Conservation (phyloP, 1,284 basidiomycete genomes). For the Rhodotorula sp. region DNA sequence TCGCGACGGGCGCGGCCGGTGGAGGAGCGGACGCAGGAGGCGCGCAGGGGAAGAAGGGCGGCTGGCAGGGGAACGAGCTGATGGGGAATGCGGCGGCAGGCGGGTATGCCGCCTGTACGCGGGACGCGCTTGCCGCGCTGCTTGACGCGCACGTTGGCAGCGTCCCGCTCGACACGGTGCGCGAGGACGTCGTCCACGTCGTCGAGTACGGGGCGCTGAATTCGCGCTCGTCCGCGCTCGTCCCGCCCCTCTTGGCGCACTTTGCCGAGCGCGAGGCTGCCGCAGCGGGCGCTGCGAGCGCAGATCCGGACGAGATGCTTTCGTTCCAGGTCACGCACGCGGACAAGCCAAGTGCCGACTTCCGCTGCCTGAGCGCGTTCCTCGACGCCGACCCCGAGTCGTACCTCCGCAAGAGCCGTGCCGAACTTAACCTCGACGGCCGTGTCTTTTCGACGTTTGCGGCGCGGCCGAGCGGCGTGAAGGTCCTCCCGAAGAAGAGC, state of each 20-base stretch:
- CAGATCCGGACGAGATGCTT: slow-evolving; percentile 28
- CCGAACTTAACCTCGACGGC: slow-evolving; percentile 43
- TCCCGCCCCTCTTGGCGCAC: slow-evolving; percentile 48
- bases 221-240: slow-evolving; percentile 46
- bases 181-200: slow-evolving; percentile 46
- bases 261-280: slow-evolving; percentile 37
- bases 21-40: neutral
- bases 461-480: slow-evolving; percentile 49
- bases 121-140: slow-evolving; percentile 47
- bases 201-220: slow-evolving; percentile 53
- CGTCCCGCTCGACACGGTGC: slow-evolving; percentile 43
- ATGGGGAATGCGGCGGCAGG: slow-evolving; percentile 43
- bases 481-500: slow-evolving; percentile 49
- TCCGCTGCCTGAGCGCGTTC: slow-evolving; percentile 48
- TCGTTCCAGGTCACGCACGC: slow-evolving; percentile 51
- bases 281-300: slow-evolving; percentile 14
- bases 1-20: neutral
- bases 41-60: neutral
- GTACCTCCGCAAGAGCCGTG: slow-evolving; percentile 43
- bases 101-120: slow-evolving; percentile 49
- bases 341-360: slow-evolving; percentile 49
- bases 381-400: slow-evolving; percentile 47
- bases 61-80: slow-evolving; percentile 24
- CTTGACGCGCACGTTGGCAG: slow-evolving; percentile 44
- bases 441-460: slow-evolving; percentile 49